Percentiles rank a stretch among this genome's conserved stretches.
phyloP scores from a whole-genome alignment of 805 yeast genomes.

The Saccharomyces eubayanus region DNA sequence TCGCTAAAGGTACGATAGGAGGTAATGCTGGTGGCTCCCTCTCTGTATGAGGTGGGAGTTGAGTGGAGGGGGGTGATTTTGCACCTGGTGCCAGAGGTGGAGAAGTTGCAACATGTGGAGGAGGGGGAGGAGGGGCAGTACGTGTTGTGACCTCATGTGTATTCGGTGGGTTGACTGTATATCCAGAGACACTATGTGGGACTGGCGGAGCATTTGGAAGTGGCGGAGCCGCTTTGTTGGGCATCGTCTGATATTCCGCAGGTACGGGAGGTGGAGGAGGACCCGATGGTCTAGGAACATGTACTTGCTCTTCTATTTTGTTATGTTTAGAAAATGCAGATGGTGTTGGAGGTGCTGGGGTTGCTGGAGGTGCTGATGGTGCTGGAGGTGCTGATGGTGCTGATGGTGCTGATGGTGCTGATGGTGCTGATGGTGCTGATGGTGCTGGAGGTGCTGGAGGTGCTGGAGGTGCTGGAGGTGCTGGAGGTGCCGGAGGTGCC shows the following conservation, averaged over 20 bases:
- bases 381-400: conserved; percentile 8
- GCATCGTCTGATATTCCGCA: not conserved
- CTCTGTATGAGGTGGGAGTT: conserved; percentile 1
- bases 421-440: conserved; percentile 18
- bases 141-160: not conserved
- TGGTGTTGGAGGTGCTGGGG: conserved; percentile 12
- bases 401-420: conserved; percentile 7
- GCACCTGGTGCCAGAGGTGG: conserved; percentile 3
- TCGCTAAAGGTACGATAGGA: conserved; percentile 7
- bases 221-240: not conserved
- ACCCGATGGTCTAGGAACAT: conserved; percentile 2
- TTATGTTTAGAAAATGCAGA: conserved; percentile 10
- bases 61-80: conserved; percentile 7
- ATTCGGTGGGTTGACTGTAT: not conserved
- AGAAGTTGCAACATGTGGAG: conserved; percentile 17
- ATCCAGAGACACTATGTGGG: not conserved
- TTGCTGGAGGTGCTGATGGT: conserved; percentile 4
- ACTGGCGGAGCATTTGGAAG: conserved; percentile 11
- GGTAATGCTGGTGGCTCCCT: conserved; percentile 7
- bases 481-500: conserved; percentile 6
- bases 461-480: conserved; percentile 5
- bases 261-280: conserved; percentile 9
- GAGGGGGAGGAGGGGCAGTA: conserved; percentile 8
- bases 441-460: conserved; percentile 1
- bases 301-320: not conserved